These are phyloP conservation scores for Neurospora sp. DNA, from an alignment of 495 filamentous ascomycete genomes.

Conservation along the genomic window DNA sequence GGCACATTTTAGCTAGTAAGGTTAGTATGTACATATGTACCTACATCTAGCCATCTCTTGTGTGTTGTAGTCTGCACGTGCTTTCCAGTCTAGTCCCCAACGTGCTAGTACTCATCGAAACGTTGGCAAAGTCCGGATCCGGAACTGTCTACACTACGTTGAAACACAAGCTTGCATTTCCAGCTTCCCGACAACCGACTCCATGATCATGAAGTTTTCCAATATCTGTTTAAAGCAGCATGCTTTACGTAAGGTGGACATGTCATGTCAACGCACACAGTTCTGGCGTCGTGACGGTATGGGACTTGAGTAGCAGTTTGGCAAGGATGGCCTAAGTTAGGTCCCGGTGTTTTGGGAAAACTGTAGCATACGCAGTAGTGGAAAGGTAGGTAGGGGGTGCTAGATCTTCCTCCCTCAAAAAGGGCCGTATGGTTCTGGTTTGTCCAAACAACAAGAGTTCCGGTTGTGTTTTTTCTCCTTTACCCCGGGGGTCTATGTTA, in stretches of 20 bases:
- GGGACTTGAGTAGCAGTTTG: not conserved
- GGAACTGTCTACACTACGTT: not conserved
- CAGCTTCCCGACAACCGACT: not conserved
- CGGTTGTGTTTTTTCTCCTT: not conserved
- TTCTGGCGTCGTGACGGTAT: not conserved
- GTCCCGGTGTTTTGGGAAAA: not conserved
- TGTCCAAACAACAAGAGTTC: not conserved
- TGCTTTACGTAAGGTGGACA: not conserved
- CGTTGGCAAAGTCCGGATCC: not conserved
- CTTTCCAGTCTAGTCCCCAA: not conserved
- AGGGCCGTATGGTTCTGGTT: not conserved
- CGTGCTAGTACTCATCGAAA: not conserved
- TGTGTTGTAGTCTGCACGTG: not conserved
- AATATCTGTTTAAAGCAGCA: not conserved
- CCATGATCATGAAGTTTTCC: not conserved
- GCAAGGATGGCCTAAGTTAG: not conserved
- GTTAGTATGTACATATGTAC: not conserved
- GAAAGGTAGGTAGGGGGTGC: not conserved
- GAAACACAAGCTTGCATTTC: not conserved
- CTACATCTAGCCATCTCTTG: not conserved
- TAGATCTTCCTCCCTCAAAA: not conserved
- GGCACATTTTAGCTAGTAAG: not conserved
- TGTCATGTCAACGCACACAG: not conserved
- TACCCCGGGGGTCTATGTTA: not conserved
- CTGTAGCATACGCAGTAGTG: not conserved